Base-by-base conservation (phyloP, 169 alveolate species). In the Plasmodium reichenowi region DNA sequence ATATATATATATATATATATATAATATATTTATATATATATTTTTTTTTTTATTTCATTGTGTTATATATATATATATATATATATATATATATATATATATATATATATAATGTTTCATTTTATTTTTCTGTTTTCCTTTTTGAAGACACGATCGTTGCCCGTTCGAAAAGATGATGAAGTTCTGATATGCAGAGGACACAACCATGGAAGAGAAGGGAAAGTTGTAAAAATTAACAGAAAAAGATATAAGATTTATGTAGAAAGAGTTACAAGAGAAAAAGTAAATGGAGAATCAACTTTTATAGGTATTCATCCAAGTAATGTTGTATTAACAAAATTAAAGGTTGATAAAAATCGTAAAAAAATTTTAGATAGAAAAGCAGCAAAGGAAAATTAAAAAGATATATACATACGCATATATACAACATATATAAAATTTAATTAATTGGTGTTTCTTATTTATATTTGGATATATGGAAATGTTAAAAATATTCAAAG, bases 141-240 rank as follows among this genome's bases (percentile, higher is more conserved):
- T 17, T 20, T 47, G 22, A 74, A 95, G 94, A 96, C 95, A 70
- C 98, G 99, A 86, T 95, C 99, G 4, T 95, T 99, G 76, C 99
- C 99, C 76, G 97, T 99, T 72, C 97, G 99, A 89, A 98, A 98
- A 94, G 99, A 98, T 72, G 99, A 99, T 89, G 99, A 98, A 88
- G 99, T 99, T 73, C 97, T 97, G 96, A 97, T 99, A 78, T 98
- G 97, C 70, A 96, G 99, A 76, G 99, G 99, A 24, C 96, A 94
- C 89, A 94, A 85, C 91, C 99, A 98, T 93, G 99, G 98, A 85
- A 97, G 99, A 67, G 99, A 97, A 94, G 99, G 99, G 74, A 98
- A 97, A 94, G 99, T 99, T 75, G 97, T 97, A 66, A 96, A 96
- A 91, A 99, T 98, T 74, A 97, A 97, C 97, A 97, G 99, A 93